Evolutionary conservation across 1,139 yeast genomes (phyloP), one percentile per base, ranked within the genome.

Genomic region (Scheffersomyces segobiensis): DNA sequence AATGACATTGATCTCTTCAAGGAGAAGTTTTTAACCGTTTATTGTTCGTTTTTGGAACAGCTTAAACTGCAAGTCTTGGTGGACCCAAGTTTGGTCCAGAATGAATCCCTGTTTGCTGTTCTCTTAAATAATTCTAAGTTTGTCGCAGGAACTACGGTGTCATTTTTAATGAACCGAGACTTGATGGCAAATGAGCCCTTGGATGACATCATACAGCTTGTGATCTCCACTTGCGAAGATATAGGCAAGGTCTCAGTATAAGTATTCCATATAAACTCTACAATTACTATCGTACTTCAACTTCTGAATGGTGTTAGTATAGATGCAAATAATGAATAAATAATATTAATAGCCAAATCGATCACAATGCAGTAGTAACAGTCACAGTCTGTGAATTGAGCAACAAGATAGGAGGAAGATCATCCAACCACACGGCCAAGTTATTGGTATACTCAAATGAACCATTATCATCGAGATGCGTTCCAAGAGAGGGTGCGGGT

Each of bases 381-480:
- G 99, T 95, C 78, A 93, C 92, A 0, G 97, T 89, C 73, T 93
- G 97, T 0, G 98, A 91, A 69, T 95, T 93, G 57, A 95, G 81
- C 61, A 95, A 74, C 68, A 95, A 71, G 3, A 86, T 82, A 0
- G 98, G 97, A 0, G 97, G 97, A 52, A 95, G 75, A 10, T 83
- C 92, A 56, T 87, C 84, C 57, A 93, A 80, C 96, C 98, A 91
- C 17, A 90, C 74, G 53, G 93, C 89, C 58, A 95, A 77, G 63
- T 89, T 89, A 58, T 87, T 87, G 12, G 90, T 85, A 67, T 93
- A 95, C 52, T 89, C 93, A 56, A 86, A 76, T 53, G 96, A 84
- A 32, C 87, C 95, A 17, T 78, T 83, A 56, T 85, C 87, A 62
- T 84, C 85, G 60, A 84, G 77, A 73, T 92, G 95, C 0, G 97